A percentile compares a stretch with the other conserved stretches of the same genome.
phyloP scores from a whole-genome alignment of 2,329 filamentous ascomycete genomes.

The Cladophialophora chaetospira region DNA sequence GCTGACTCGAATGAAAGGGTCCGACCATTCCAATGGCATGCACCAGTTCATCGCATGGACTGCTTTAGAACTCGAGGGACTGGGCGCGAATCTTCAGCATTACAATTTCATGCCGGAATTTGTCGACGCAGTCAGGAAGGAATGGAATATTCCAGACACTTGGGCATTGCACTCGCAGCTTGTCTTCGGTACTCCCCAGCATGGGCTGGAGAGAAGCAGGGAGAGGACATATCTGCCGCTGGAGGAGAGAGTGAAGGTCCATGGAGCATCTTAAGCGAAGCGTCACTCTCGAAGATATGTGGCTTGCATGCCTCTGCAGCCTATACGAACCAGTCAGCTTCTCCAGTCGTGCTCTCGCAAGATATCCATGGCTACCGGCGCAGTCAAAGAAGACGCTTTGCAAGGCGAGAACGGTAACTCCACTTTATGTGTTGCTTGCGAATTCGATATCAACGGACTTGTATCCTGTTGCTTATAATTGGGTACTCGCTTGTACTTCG shows the following conservation, averaged over 20 bases:
- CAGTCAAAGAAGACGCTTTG: too few relatives aligned
- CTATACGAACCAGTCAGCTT: too few relatives aligned
- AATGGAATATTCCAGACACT: conserved; percentile 69
- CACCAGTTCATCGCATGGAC: conserved; percentile 70
- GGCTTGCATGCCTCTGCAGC: too few relatives aligned
- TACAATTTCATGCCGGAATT: conserved; percentile 76
- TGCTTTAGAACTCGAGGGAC: conserved; percentile 77
- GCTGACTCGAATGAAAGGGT: conserved; percentile 5
- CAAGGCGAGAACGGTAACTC: too few relatives aligned
- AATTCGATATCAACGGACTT: too few relatives aligned
- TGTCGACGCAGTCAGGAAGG: conserved; percentile 64
- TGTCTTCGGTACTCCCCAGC: conserved; percentile 65
- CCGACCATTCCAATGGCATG: conserved; percentile 74
- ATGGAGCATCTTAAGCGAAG: too few relatives aligned
- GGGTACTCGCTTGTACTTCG: too few relatives aligned
- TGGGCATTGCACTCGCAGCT: conserved; percentile 82
- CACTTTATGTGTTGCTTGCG: too few relatives aligned
- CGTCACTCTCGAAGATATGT: too few relatives aligned
- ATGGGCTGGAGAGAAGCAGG: conserved; percentile 10
- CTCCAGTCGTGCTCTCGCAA: too few relatives aligned
- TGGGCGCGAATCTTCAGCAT: conserved; percentile 88
- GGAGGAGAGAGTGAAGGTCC: conserved; percentile 19
- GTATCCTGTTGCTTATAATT: too few relatives aligned
- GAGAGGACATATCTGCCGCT: conserved; percentile 16
- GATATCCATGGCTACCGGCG: too few relatives aligned